Percentiles rank a stretch among this genome's conserved stretches.
Evolutionary conservation across 768 basidiomycete species (phyloP).

Genomic region (Kwoniella botswanensis): DNA sequence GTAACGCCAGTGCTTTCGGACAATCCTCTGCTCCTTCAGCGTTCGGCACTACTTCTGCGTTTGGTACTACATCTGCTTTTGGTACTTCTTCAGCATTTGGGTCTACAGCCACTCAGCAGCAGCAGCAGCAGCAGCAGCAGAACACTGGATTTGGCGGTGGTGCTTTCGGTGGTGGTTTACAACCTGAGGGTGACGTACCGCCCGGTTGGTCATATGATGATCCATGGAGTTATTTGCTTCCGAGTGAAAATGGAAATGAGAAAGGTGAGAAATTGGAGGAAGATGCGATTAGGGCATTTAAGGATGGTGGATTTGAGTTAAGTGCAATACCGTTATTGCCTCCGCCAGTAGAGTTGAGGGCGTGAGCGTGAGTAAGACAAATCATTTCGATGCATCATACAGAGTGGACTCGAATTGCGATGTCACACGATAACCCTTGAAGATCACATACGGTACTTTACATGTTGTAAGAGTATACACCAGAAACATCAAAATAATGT

Average conservation of each 20-base stretch:
- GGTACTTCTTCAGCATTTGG: constrained; percentile 20
- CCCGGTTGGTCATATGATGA: constrained; percentile 43
- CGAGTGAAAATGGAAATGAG: constrained; percentile 11
- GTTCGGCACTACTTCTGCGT: neutral
- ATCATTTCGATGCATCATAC: neutral
- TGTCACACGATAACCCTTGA: no score
- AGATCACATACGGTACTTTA: neutral
- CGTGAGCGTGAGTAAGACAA: neutral
- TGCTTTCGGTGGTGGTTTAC: neutral
- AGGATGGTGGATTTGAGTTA: constrained; percentile 24
- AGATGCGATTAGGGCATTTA: constrained; percentile 22
- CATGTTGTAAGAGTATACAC: neutral
- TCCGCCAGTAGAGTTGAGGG: constrained; percentile 34
- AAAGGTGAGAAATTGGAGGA: constrained; percentile 29
- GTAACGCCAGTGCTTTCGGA: constrained; percentile 17
- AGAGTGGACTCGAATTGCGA: no score
- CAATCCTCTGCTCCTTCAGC: neutral
- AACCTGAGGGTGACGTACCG: constrained; percentile 12
- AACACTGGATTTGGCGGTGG: neutral
- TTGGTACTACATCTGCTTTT: constrained; percentile 7
- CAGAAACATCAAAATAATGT: neutral
- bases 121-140: neutral
- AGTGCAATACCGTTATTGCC: constrained; percentile 34
- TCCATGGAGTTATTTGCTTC: constrained; percentile 37
- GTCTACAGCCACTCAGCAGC: constrained; percentile 4